Evolutionary conservation across 2,329 filamentous ascomycete genomes (phyloP).

Genomic region (Aspergillus awamori): DNA sequence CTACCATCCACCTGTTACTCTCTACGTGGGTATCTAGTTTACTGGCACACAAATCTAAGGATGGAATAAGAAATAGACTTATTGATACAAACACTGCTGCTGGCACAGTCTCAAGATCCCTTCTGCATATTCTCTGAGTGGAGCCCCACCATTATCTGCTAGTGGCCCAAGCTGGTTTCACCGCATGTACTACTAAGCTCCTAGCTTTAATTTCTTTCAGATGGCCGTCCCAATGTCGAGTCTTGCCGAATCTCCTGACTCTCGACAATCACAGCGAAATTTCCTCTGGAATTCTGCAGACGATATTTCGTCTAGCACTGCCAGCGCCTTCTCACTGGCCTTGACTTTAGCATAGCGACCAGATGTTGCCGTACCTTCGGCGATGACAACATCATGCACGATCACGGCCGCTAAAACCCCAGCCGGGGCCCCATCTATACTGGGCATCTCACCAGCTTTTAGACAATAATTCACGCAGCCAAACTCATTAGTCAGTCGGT

Average conservation of each 20-base stretch:
- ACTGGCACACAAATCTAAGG: no score
- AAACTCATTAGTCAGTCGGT: conserved; percentile 65
- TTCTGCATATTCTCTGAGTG: background rate
- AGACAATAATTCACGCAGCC: conserved; percentile 64
- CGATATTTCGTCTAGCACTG: conserved; percentile 52
- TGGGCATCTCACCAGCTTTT: conserved; percentile 50
- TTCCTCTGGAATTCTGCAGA: conserved; percentile 61
- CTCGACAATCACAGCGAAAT: conserved; percentile 67
- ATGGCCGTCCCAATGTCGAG: conserved; percentile 34
- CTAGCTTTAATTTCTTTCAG: conserved; percentile 18
- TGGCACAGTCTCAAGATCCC: background rate
- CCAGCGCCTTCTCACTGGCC: conserved; percentile 46
- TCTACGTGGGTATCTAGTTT: background rate
- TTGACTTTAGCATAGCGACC: conserved; percentile 72
- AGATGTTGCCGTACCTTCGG: conserved; percentile 63
- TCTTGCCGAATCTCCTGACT: conserved; percentile 13
- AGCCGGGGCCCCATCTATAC: conserved; percentile 49
- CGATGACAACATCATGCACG: conserved; percentile 72
- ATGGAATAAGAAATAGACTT: no score
- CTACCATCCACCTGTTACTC: background rate
- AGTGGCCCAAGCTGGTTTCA: background rate
- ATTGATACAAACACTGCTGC: no score
- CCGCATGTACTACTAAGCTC: background rate
- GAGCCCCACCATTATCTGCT: background rate
- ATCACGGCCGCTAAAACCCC: conserved; percentile 71